Percentiles rank a stretch among this genome's conserved stretches.
These are phyloP conservation scores for Nematodospora anomalae DNA, from an alignment of 1,139 yeast genomes.

Conservation along the genomic window DNA sequence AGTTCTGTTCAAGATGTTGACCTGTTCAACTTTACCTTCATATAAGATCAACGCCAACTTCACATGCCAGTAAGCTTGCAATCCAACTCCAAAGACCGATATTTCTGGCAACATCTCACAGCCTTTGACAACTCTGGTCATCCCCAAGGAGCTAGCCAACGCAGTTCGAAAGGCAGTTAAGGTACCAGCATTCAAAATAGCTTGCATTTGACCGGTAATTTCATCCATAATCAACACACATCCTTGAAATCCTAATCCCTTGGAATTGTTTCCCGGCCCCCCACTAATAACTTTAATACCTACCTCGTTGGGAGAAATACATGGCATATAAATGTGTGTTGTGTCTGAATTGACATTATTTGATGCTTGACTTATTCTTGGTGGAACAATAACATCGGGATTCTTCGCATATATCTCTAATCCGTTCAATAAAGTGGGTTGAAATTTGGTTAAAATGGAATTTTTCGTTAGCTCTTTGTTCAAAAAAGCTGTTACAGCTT, in stretches of 20 bases:
- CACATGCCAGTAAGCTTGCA: constrained; percentile 68
- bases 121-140: constrained; percentile 34
- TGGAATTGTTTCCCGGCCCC: constrained; percentile 35
- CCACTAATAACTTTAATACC: constrained; percentile 53
- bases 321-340: constrained; percentile 66
- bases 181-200: constrained; percentile 57
- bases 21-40: constrained; percentile 30
- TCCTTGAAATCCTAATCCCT: constrained; percentile 53
- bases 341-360: constrained; percentile 32
- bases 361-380: constrained; percentile 30
- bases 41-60: constrained; percentile 46
- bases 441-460: constrained; percentile 24
- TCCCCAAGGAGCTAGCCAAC: constrained; percentile 52
- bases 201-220: constrained; percentile 49
- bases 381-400: constrained; percentile 36
- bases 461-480: constrained; percentile 18
- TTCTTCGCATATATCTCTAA: constrained; percentile 21
- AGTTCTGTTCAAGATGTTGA: constrained; percentile 51
- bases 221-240: constrained; percentile 51
- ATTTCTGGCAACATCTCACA: constrained; percentile 26
- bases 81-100: constrained; percentile 63
- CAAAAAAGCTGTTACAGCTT: constrained; percentile 21
- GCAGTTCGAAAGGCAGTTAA: constrained; percentile 73
- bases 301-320: constrained; percentile 48
- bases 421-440: constrained; percentile 28